These are phyloP conservation scores for Thermothelomyces thermophilus DNA, from an alignment of 2,329 filamentous ascomycete species.

Conservation along the genomic window DNA sequence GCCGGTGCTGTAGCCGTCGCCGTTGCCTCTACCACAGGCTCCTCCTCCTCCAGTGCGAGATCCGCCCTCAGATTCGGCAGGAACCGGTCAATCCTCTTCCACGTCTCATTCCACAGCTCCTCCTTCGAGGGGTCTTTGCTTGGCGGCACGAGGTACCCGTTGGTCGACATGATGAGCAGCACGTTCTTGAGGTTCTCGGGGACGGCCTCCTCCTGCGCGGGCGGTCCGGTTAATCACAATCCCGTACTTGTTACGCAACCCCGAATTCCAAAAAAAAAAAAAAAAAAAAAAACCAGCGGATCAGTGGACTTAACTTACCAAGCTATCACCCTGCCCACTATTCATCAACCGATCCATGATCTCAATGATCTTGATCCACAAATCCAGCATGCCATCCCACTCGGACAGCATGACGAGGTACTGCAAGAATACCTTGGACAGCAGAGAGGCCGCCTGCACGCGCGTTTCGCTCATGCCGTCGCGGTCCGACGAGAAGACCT, in stretches of 20 bases:
- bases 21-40: constrained; percentile 12
- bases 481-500: constrained; percentile 86
- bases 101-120: constrained; percentile 55
- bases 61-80: constrained; percentile 54
- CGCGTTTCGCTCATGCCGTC: constrained; percentile 93
- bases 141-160: constrained; percentile 73
- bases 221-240: not conserved
- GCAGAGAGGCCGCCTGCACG: constrained; percentile 80
- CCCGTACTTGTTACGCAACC: not conserved
- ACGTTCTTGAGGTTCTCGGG: constrained; percentile 96
- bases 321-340: constrained; percentile 81
- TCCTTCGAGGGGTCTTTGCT: constrained; percentile 48
- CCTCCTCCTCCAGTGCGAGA: constrained; percentile 45
- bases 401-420: constrained; percentile 80
- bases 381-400: constrained; percentile 81
- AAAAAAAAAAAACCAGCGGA: not conserved
- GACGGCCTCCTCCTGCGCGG: constrained; percentile 76
- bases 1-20: not conserved
- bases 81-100: constrained; percentile 61
- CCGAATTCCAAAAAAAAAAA: not conserved
- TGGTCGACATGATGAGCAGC: constrained; percentile 87
- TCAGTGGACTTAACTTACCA: constrained; percentile 52
- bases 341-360: constrained; percentile 97
- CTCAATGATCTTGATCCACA: constrained; percentile 88
- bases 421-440: constrained; percentile 93